Evolutionary conservation across 352 stramenopile genomes (phyloP).

Genomic region (Phytophthora citricola): DNA sequence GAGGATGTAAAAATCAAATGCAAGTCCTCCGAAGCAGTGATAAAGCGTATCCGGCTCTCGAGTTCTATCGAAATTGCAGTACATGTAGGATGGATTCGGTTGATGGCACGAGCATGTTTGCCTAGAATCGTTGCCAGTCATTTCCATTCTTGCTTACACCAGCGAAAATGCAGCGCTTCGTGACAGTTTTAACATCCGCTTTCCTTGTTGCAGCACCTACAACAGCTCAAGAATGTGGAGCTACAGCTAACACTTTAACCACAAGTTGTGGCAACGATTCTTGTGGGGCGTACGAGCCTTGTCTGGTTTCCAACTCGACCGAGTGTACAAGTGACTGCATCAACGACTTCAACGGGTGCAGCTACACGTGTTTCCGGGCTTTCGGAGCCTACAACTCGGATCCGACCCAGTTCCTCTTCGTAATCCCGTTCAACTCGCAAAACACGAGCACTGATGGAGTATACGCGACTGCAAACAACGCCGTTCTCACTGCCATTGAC

Average conservation of each 20-base stretch:
- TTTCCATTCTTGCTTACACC: conserved; percentile 3
- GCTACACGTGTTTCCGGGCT: conserved; percentile 23
- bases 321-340: conserved; percentile 8
- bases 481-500: conserved; percentile 15
- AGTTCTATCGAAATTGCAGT: conserved; percentile 13
- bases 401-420: conserved; percentile 24
- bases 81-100: not conserved
- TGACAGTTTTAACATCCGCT: not conserved
- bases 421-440: conserved; percentile 9
- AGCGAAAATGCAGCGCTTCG: not conserved
- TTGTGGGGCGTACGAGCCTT: conserved; percentile 21
- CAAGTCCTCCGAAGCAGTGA: too few species aligned
- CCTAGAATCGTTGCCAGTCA: not conserved
- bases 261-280: conserved; percentile 15
- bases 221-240: conserved; percentile 10
- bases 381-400: conserved; percentile 25
- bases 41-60: conserved; percentile 10
- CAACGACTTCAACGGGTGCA: conserved; percentile 9
- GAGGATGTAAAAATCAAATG: not conserved
- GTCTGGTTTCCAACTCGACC: conserved; percentile 11
- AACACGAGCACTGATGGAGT: not conserved
- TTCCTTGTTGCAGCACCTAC: not conserved
- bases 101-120: conserved; percentile 10
- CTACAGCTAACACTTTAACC: conserved; percentile 11
- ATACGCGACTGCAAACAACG: conserved; percentile 21